Evolutionary conservation across 345 rosid species (phyloP), one percentile per base, ranked within the genome.

Genomic region (Euphorbia tirucalli): DNA sequence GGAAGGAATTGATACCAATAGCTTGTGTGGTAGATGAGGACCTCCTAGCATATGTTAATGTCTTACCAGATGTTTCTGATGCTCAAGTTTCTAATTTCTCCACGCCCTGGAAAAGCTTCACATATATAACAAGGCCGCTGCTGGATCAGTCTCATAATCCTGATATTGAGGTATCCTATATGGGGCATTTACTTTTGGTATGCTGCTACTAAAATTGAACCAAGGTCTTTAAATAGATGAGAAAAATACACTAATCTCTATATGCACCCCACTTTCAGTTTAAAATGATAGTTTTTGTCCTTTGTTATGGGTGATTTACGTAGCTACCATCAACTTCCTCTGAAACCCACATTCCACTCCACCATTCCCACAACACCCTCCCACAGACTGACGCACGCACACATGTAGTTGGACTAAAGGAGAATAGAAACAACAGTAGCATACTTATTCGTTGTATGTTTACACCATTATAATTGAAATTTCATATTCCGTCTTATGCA

Each of bases 81-180:
- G 83, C 74, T 79, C 82, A 70, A 77, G 76, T 35, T 66, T 57
- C 69, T 66, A 75, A 65, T 39, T 66, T 60, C 65, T 72, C 70
- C 66, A 78, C 73, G 91, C 95, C 93, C 62, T 96, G 99, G 99
- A 89, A 89, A 78, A 77, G 76, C 71, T 93, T 96, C 69, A 84
- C 81, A 32, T 96, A 93, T 73, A 68, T 91, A 71, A 86, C 88
- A 13, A 88, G 79, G 76, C 78, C 95, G 66, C 56, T 93, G 60
- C 80, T 86, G 71, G 75, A 86, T 84, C 87, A 78, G 57, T 85
- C 84, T 69, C 71, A 73, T 61, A 79, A 77, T 78, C 83, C 81
- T 74, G 84, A 79, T 31, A 61, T 77, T 22, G 86, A 91, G 98
- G 99, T 96, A 85, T 35, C 56, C 73, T 73, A 59, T 71, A 60